These are phyloP conservation scores for Aspergillus fructus DNA, from an alignment of 2,329 filamentous ascomycete species.

Conservation along the genomic window DNA sequence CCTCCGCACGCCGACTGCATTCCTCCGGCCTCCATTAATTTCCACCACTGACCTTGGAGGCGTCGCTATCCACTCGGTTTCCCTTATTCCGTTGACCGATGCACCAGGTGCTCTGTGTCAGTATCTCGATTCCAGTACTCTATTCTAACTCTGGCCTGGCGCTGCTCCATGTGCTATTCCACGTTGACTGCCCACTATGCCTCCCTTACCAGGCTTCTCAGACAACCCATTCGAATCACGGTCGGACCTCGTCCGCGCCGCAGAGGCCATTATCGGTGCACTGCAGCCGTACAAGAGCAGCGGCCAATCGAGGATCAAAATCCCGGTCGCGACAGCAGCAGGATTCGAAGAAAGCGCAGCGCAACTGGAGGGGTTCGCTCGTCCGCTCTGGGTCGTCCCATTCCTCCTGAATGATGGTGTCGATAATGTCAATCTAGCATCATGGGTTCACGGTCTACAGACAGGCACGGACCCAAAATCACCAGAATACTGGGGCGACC, in stretches of 20 bases:
- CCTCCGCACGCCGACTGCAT: neutral
- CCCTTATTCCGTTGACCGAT: neutral
- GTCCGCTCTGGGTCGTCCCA: constrained; percentile 26
- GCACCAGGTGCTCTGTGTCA: no score
- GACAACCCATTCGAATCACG: constrained; percentile 41
- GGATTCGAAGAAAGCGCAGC: constrained; percentile 49
- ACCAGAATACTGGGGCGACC: constrained; percentile 49
- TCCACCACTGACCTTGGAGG: neutral
- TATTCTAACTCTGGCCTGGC: no score
- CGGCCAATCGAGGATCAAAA: constrained; percentile 34
- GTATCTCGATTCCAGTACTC: no score
- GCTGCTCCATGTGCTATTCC: no score
- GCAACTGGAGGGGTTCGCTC: constrained; percentile 48
- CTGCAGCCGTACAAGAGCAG: constrained; percentile 34
- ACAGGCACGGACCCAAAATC: constrained; percentile 26
- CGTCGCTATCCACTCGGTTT: neutral
- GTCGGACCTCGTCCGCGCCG: constrained; percentile 37
- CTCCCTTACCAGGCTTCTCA: constrained; percentile 37
- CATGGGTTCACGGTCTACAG: constrained; percentile 5
- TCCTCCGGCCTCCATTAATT: neutral
- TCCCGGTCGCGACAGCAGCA: constrained; percentile 40
- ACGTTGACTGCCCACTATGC: constrained; percentile 9
- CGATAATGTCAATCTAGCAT: neutral
- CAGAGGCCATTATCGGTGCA: constrained; percentile 31
- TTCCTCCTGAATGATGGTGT: constrained; percentile 12